Evolutionary conservation across 306 rosid genomes (phyloP).

Genomic region (Hippophae rhamnoides): DNA sequence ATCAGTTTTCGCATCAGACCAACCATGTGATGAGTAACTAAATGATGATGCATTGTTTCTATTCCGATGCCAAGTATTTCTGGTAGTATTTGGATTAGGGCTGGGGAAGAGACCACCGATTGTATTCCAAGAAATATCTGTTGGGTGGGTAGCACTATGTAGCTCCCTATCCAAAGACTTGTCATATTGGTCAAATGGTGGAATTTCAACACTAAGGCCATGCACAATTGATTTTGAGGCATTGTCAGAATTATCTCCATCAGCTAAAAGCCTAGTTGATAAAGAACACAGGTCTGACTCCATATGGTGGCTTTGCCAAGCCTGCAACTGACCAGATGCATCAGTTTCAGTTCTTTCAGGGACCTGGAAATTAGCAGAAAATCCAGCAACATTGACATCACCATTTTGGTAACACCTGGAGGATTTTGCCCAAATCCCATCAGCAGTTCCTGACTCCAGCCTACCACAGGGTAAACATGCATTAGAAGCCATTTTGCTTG

Average conservation of each 20-base stretch:
- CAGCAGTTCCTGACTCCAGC: conserved; percentile 20
- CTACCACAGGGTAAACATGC: conserved; percentile 28
- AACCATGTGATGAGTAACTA: conserved; percentile 51
- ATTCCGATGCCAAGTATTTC: conserved; percentile 70
- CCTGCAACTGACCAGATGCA: conserved; percentile 14
- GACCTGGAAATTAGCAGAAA: no score
- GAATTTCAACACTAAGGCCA: conserved; percentile 50
- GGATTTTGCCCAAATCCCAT: conserved; percentile 11
- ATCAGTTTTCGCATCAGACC: conserved; percentile 66
- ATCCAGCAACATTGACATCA: conserved; percentile 22
- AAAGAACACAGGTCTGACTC: conserved; percentile 27
- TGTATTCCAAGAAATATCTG: conserved; percentile 47
- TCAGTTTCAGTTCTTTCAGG: no score
- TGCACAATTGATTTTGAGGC: conserved; percentile 39
- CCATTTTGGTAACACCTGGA: conserved; percentile 23
- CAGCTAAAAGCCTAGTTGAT: conserved; percentile 23
- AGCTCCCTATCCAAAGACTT: conserved; percentile 42
- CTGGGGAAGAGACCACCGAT: conserved; percentile 46
- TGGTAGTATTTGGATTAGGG: conserved; percentile 73
- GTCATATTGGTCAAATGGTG: conserved; percentile 45
- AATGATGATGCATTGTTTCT: conserved; percentile 40
- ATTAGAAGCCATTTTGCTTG: conserved; percentile 27
- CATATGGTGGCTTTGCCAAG: conserved; percentile 26
- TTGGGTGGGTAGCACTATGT: conserved; percentile 37
- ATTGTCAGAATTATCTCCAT: conserved; percentile 33